Evolutionary conservation across 257 asterid genomes (phyloP), one percentile per base, ranked within the genome.

Genomic region (Eucommia ulmoides): DNA sequence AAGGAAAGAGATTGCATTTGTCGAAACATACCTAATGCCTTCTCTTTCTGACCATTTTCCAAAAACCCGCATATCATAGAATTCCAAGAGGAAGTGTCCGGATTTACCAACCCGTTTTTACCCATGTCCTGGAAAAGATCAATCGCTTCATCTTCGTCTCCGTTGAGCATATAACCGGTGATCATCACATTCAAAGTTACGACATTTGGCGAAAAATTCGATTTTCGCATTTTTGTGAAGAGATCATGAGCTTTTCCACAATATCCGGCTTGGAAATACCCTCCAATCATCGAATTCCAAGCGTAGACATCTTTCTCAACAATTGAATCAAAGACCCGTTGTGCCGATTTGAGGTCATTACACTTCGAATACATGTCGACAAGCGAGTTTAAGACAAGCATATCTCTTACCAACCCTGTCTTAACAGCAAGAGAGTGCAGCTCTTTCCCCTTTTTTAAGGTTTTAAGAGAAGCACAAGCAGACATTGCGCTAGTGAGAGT

Each of bases 201-300:
- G 12, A 76, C 84, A 52, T 83, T 76, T 2, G 96, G 94, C 51
- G 49, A 24, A 16, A 76, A 74, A 50, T 51, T 54, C 7, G 74
- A 72, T n/a, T 76, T 68, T 56, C 51, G 79, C 96, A 86, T 86
- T 61, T 49, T 64, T 51, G 50, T 58, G 55, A 86, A 86, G 51
- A 80, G 78, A 63, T 76, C 77, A 23, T 80, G 75, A 22, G 96
- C 94, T 56, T 74, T 58, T n/a, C 93, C 82, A 23, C 75, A 78
- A 54, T 76, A 83, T 44, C 96, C 94, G 20, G 82, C 86, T 62
- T 74, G 86, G 73, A 77, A 86, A 55, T 80, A 80, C 20, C 94
- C 96, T 38, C 81, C 82, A 46, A 86, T 83, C 88, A 86, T 72
- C 11, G 96, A 71, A 56, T 86, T 86, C 94, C 94, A 83, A 41